Evolutionary conservation across 2,329 filamentous ascomycete genomes (phyloP).

Genomic region (Colletotrichum sp.): DNA sequence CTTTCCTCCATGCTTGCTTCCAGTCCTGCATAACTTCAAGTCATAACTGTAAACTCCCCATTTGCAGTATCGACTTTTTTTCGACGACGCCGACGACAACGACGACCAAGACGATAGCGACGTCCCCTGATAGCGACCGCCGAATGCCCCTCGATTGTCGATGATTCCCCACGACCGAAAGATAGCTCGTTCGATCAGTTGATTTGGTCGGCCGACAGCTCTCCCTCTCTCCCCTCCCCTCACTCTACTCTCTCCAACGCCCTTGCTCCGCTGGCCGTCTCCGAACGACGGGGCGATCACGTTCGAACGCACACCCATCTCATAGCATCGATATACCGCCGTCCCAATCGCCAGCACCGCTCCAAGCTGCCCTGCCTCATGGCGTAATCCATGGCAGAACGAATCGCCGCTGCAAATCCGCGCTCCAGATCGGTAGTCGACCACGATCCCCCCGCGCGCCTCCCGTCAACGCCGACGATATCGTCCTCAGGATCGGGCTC

Average conservation of each 20-base stretch:
- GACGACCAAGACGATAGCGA: not conserved
- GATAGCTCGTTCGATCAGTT: conserved; percentile 6
- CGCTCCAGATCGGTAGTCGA: conserved; percentile 59
- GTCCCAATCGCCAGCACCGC: conserved; percentile 6
- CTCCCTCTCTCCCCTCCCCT: not conserved
- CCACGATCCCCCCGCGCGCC: conserved; percentile 57
- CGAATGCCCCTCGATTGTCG: not conserved
- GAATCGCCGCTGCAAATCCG: conserved; percentile 54
- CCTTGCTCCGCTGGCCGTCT: not conserved
- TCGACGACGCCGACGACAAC: conserved; percentile 11
- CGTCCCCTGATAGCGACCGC: not conserved
- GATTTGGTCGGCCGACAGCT: conserved; percentile 5
- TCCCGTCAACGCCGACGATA: conserved; percentile 43
- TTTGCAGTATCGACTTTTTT: not conserved
- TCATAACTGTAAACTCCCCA: not conserved
- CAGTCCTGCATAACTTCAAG: not conserved
- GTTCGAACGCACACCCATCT: not conserved
- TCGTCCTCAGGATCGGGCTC: conserved; percentile 17
- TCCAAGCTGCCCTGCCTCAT: conserved; percentile 51
- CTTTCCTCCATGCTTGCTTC: not conserved
- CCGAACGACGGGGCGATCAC: not conserved
- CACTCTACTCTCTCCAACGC: not conserved
- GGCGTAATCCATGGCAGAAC: conserved; percentile 75
- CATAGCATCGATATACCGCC: conserved; percentile 1
- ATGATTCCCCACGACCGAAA: not conserved